Percentiles rank a stretch among this genome's conserved stretches.
Conservation (phyloP, 2,329 filamentous ascomycete species). For the Lomentospora prolificans region DNA sequence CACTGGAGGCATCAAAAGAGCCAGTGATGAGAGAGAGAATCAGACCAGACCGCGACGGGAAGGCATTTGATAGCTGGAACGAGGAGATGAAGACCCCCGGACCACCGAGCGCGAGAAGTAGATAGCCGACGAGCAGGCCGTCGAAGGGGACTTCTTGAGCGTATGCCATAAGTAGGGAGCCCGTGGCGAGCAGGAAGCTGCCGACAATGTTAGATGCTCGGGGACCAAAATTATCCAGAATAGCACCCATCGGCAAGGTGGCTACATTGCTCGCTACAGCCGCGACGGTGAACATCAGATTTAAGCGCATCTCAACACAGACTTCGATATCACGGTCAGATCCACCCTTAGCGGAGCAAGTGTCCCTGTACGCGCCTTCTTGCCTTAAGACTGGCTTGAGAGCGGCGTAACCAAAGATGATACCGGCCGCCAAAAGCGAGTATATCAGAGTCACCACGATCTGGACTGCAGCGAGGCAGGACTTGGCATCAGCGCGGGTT, state of each 20-base stretch:
- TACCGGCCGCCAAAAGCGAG: slow-evolving; percentile 42
- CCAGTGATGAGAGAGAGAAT: slow-evolving; percentile 73
- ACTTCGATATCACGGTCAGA: slow-evolving; percentile 21
- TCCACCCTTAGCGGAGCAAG: slow-evolving; percentile 35
- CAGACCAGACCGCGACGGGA: slow-evolving; percentile 66
- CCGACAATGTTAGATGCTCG: slow-evolving; percentile 65
- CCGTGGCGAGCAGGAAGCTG: slow-evolving; percentile 55
- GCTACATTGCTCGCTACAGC: slow-evolving; percentile 82
- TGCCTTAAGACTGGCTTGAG: slow-evolving; percentile 70
- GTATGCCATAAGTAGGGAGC: slow-evolving; percentile 65
- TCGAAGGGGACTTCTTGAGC: slow-evolving; percentile 59
- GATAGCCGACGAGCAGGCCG: slow-evolving; percentile 62
- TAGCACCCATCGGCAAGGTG: slow-evolving; percentile 74
- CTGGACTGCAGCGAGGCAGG: slow-evolving; percentile 23
- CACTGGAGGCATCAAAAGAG: slow-evolving; percentile 75
- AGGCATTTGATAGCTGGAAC: slow-evolving; percentile 78
- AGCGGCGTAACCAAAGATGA: slow-evolving; percentile 78
- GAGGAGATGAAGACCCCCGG: slow-evolving; percentile 76
- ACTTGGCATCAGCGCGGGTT: too few relatives aligned
- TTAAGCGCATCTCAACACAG: slow-evolving; percentile 56
- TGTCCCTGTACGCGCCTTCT: slow-evolving; percentile 60
- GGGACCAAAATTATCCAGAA: slow-evolving; percentile 75
- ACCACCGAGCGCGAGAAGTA: slow-evolving; percentile 67
- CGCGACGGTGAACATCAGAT: slow-evolving; percentile 87
- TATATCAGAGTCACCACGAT: slow-evolving; percentile 26